Percentiles rank a stretch among this genome's conserved stretches.
phyloP scores from a whole-genome alignment of 2,329 filamentous ascomycete genomes.

The Colletotrichum melonis region DNA sequence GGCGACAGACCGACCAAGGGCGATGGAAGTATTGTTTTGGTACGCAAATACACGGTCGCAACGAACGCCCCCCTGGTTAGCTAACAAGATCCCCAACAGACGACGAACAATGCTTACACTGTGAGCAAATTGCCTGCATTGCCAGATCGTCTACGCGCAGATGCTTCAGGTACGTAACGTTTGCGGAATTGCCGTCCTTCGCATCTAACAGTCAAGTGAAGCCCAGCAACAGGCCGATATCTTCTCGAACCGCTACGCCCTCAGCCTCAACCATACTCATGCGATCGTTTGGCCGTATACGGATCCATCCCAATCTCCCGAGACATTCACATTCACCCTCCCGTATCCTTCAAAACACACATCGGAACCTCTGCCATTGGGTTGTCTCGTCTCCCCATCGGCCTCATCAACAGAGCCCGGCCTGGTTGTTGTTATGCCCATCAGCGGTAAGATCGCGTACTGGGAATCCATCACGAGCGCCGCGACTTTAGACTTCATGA shows the following conservation, averaged over 20 bases:
- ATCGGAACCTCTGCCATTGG: constrained; percentile 81
- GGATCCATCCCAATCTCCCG: constrained; percentile 73
- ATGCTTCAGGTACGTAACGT: constrained; percentile 70
- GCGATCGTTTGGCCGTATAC: constrained; percentile 94
- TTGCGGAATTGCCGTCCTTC: constrained; percentile 11
- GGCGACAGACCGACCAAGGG: constrained; percentile 73
- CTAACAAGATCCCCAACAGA: constrained; percentile 60
- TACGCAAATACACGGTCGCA: constrained; percentile 51
- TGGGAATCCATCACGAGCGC: constrained; percentile 96
- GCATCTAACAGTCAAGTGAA: constrained; percentile 48
- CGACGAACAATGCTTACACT: constrained; percentile 85
- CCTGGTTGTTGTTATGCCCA: constrained; percentile 86
- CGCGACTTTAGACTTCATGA: constrained; percentile 84
- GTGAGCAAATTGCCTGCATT: constrained; percentile 87
- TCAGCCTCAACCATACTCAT: constrained; percentile 83
- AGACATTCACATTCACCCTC: constrained; percentile 84
- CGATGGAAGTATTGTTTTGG: constrained; percentile 74
- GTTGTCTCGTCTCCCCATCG: constrained; percentile 83
- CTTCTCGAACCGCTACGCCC: constrained; percentile 77
- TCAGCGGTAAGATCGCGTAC: constrained; percentile 86
- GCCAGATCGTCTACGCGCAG: constrained; percentile 79
- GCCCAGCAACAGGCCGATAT: constrained; percentile 75
- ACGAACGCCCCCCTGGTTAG: constrained; percentile 9
- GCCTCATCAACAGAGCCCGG: constrained; percentile 85
- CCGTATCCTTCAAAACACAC: constrained; percentile 76